Percentiles rank a stretch among this genome's conserved stretches.
phyloP scores from a whole-genome alignment of 805 yeast species.

The Blastobotrys chiropterorum region DNA sequence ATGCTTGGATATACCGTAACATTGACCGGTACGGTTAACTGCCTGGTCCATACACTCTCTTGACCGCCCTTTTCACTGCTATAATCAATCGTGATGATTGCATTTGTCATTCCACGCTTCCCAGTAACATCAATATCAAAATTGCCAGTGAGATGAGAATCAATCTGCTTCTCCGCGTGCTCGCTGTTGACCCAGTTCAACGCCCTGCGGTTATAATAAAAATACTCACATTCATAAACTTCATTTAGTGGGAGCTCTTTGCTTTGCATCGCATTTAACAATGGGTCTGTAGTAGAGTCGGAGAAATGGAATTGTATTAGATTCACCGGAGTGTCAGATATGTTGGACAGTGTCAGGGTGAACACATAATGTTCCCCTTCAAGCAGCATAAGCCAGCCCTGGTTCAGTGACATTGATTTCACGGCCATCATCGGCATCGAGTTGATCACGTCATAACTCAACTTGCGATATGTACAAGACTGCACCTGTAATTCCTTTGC shows the following conservation, averaged over 20 bases:
- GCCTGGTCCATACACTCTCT: constrained; percentile 41
- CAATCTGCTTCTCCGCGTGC: constrained; percentile 18
- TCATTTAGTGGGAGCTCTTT: constrained; percentile 52
- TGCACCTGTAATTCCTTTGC: constrained; percentile 1
- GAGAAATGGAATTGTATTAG: constrained; percentile 54
- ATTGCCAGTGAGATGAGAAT: constrained; percentile 37
- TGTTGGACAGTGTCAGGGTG: constrained; percentile 48
- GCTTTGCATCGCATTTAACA: constrained; percentile 46
- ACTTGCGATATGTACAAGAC: constrained; percentile 14
- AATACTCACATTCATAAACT: constrained; percentile 68
- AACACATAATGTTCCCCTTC: constrained; percentile 66
- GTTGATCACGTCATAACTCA: constrained; percentile 34
- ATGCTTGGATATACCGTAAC: constrained; percentile 67
- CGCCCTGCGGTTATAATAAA: constrained; percentile 51
- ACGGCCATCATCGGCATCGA: constrained; percentile 59
- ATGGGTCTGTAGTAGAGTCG: constrained; percentile 67
- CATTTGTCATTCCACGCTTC: constrained; percentile 64
- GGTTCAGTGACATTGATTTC: constrained; percentile 46
- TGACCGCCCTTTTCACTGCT: constrained; percentile 31
- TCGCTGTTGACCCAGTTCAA: constrained; percentile 37
- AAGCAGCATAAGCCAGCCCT: constrained; percentile 65
- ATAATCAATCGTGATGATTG: constrained; percentile 61
- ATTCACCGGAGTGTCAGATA: constrained; percentile 50
- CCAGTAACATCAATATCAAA: constrained; percentile 59
- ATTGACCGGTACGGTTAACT: constrained; percentile 59